Evolutionary conservation across 208 protist genomes (phyloP), one percentile per base, ranked within the genome.

Genomic region (Wallacemonas sp.): DNA sequence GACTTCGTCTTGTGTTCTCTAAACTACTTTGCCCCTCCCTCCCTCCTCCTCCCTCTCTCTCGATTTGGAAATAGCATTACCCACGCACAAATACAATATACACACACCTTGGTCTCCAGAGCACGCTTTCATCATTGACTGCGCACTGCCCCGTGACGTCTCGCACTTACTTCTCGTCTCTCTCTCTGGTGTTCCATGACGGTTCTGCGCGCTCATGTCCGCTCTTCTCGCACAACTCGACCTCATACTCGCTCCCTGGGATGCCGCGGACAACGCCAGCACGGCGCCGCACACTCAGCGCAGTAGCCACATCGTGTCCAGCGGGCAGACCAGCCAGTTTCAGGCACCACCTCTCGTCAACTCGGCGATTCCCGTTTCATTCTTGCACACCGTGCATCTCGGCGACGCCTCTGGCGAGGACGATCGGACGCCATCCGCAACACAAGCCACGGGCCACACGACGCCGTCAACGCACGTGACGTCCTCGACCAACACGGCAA

Each of bases 161-260:
- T 17, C 9, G 36, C 36, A 41, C 9, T 17, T 41, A 41, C 36
- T 41, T 14, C 14, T 41, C 14, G 9, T 41, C 36, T 41, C 36
- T 41, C 36, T 41, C 36, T 41, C 34, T 68, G 65, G 23, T 58
- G 17, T 75, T 58, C n/a, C n/a, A n/a, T n/a, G n/a, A n/a, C n/a
- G n/a, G n/a, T 23, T 61, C n/a, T 34, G 6, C 41, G n/a, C 1
- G 14, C 55, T 29, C 36, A 46, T 49, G 39, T 48, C 57, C 24
- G 57, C 57, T 63, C 48, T 90, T 32, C 61, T 83, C 24, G 29
- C 73, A 30, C 84, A 90, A 48, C 55, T 90, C 17, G 66, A 80
- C 32, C 80, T 87, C 70, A 70, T 90, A 12, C 72, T 90, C 16
- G 69, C 64, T 14, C 61, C 78, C 23, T 90, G 84, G 84, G 81